These are phyloP conservation scores for Arachnomyces sp. DNA, from an alignment of 2,329 filamentous ascomycete genomes.

Conservation along the genomic window DNA sequence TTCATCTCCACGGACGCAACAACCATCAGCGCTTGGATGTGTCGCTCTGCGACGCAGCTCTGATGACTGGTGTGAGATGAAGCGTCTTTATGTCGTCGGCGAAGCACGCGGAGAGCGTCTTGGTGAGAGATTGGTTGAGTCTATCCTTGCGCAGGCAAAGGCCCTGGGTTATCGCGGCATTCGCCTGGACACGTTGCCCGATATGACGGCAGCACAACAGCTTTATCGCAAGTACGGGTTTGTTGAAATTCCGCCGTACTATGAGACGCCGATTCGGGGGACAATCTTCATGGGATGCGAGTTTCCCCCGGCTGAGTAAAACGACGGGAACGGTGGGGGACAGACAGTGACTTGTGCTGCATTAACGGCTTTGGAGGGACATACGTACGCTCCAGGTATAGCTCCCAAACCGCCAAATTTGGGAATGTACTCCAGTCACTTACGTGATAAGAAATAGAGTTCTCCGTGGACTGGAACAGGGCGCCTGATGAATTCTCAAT, in stretches of 20 bases:
- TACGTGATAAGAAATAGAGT: too few species aligned
- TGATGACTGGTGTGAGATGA: slow-evolving; percentile 45
- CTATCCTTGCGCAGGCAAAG: slow-evolving; percentile 39
- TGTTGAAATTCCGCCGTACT: slow-evolving; percentile 45
- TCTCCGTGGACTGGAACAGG: too few species aligned
- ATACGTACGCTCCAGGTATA: too few species aligned
- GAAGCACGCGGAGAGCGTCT: slow-evolving; percentile 43
- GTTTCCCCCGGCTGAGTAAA: too few species aligned
- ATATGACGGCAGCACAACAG: slow-evolving; percentile 44
- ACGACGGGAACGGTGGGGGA: too few species aligned
- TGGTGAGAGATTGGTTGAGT: slow-evolving; percentile 41
- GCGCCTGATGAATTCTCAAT: too few species aligned
- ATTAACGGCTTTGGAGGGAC: too few species aligned
- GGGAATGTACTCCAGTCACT: too few species aligned
- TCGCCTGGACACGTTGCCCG: slow-evolving; percentile 48
- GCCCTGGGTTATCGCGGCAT: slow-evolving; percentile 45
- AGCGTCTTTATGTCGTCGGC: slow-evolving; percentile 48
- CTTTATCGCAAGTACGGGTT: slow-evolving; percentile 49
- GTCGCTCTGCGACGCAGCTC: slow-evolving; percentile 37
- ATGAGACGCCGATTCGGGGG: slow-evolving; percentile 47
- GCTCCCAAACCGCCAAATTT: too few species aligned
- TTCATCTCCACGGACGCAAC: not conserved
- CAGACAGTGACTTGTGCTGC: too few species aligned
- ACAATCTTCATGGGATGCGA: slow-evolving; percentile 48
- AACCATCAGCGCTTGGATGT: slow-evolving; percentile 33